phyloP scores from a whole-genome alignment of 805 yeast species.

The Teunomyces funiuensis region DNA sequence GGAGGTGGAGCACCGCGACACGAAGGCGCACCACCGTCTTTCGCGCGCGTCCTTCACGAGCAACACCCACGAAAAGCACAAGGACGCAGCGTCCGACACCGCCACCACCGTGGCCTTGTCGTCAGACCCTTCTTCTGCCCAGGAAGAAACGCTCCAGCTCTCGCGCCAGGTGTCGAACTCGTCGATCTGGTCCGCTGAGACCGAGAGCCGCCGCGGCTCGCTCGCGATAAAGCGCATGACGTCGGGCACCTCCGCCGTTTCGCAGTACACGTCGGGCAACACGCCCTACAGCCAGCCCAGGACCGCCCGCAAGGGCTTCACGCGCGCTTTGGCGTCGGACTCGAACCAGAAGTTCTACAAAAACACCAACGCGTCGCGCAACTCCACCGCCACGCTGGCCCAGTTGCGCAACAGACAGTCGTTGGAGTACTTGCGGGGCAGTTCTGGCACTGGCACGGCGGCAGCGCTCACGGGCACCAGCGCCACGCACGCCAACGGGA shows the following conservation, averaged over 20 bases:
- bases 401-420: slow-evolving; percentile 19
- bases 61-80: slow-evolving; percentile 5
- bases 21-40: slow-evolving; percentile 6
- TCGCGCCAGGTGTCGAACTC: slow-evolving; percentile 29
- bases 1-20: slow-evolving; percentile 1
- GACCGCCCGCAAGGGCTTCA: slow-evolving; percentile 35
- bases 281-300: slow-evolving; percentile 10
- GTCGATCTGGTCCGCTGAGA: slow-evolving; percentile 41
- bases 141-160: slow-evolving; percentile 8
- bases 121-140: background rate
- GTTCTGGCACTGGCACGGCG: slow-evolving; percentile 6
- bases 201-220: slow-evolving; percentile 23
- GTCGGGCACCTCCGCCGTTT: slow-evolving; percentile 28
- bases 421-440: slow-evolving; percentile 23
- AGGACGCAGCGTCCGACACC: slow-evolving; percentile 1
- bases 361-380: slow-evolving; percentile 14
- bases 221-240: slow-evolving; percentile 31
- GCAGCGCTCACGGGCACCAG: background rate
- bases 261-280: slow-evolving; percentile 23
- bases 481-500: slow-evolving; percentile 1
- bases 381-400: slow-evolving; percentile 5
- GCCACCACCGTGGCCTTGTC: slow-evolving; percentile 4
- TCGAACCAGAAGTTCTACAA: slow-evolving; percentile 23
- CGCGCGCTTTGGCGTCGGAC: slow-evolving; percentile 40
- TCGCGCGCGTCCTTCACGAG: slow-evolving; percentile 11